phyloP scores from a whole-genome alignment of 257 asterid genomes.

The Capsicum chinense region DNA sequence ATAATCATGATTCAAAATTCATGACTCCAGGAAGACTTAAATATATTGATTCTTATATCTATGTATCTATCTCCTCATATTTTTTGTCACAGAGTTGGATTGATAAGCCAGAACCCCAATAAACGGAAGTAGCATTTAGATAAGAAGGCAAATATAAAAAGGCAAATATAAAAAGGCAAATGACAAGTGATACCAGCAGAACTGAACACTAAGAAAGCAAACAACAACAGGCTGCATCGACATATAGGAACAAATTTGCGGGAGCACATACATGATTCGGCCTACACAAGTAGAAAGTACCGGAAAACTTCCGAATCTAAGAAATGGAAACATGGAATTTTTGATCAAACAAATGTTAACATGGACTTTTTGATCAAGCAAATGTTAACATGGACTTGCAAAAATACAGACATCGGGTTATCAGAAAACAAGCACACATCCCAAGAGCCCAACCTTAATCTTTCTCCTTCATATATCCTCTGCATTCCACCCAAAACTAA shows the following conservation, averaged over 20 bases:
- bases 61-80: not conserved
- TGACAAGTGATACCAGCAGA: not conserved
- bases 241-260: not conserved
- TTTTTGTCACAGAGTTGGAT: not conserved
- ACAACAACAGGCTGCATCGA: not conserved
- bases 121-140: not conserved
- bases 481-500: no score
- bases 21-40: not conserved
- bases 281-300: not conserved
- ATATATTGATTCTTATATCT: slow-evolving; percentile 1
- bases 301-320: not conserved
- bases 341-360: not conserved
- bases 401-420: no score
- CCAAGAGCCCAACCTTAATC: not conserved
- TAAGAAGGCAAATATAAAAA: not conserved
- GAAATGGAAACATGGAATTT: not conserved
- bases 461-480: no score
- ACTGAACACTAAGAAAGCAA: not conserved
- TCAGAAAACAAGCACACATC: no score
- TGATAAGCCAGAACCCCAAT: not conserved
- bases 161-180: not conserved
- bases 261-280: not conserved
- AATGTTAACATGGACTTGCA: not conserved
- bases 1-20: no score
- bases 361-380: not conserved